A percentile compares a stretch with the other conserved stretches of the same genome.
Evolutionary conservation across 163 green algal genomes (phyloP).

Genomic region (Chloromonas sp.): DNA sequence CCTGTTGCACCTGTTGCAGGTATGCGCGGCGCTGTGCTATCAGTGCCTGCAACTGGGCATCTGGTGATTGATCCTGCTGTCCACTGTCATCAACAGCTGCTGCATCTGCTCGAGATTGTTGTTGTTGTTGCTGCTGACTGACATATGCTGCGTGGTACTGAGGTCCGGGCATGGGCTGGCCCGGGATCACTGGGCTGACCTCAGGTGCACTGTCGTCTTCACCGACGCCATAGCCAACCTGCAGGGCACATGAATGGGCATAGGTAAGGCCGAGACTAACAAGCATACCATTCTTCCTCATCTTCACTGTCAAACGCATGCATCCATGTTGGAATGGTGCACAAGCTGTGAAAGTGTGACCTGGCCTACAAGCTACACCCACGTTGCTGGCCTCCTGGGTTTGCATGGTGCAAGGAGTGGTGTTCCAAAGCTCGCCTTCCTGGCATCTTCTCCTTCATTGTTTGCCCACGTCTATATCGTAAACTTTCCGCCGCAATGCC

Average conservation of each 20-base stretch:
- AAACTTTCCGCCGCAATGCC: no score
- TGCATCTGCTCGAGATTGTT: neutral
- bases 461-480: no score
- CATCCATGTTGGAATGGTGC: no score
- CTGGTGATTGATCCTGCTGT: neutral
- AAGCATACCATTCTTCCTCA: no score
- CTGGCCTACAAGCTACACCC: no score
- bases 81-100: neutral
- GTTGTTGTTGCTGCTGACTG: constrained; percentile 3
- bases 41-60: neutral
- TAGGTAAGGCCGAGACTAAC: no score
- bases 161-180: constrained; percentile 1
- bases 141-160: neutral
- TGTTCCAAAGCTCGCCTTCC: no score
- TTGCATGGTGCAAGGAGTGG: no score
- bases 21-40: neutral
- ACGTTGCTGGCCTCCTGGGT: no score
- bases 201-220: neutral
- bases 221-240: constrained; percentile 2
- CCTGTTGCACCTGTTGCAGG: neutral
- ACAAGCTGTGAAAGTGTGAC: no score
- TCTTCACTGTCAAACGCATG: no score
- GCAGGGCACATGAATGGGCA: neutral
- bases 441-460: no score
- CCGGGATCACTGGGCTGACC: neutral